Evolutionary conservation across 73 alveolate species (phyloP).

Genomic region (Blepharisma stoltei): DNA sequence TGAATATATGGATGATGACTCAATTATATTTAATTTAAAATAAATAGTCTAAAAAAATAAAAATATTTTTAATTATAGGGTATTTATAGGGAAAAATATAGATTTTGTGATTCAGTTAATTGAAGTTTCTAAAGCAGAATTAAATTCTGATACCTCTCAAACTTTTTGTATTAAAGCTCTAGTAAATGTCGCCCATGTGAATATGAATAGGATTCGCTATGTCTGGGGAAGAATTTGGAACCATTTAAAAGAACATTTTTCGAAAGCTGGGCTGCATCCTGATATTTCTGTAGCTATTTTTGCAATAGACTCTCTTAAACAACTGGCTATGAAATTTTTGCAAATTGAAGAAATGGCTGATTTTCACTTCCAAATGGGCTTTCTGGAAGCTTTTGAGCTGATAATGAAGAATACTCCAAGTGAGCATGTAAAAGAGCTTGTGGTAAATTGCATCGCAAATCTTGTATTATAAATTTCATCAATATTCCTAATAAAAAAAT

Average conservation of each 20-base stretch:
- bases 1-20: constrained; percentile 59
- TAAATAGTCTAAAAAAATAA: too few species aligned
- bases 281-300: constrained; percentile 56
- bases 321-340: constrained; percentile 72
- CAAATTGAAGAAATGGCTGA: constrained; percentile 64
- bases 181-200: constrained; percentile 85
- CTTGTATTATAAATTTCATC: too few species aligned
- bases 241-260: constrained; percentile 72
- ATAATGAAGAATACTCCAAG: constrained; percentile 47
- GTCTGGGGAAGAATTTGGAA: constrained; percentile 85
- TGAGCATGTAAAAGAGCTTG: constrained; percentile 44
- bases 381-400: constrained; percentile 75
- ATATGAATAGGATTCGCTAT: constrained; percentile 74
- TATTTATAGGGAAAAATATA: too few species aligned
- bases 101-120: constrained; percentile 77
- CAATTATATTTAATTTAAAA: too few species aligned
- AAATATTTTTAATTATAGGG: too few species aligned
- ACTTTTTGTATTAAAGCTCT: constrained; percentile 74
- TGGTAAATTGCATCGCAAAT: constrained; percentile 44
- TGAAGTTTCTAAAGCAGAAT: constrained; percentile 72
- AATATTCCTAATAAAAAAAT: too few species aligned
- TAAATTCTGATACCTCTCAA: constrained; percentile 44
- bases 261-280: constrained; percentile 70
- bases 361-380: constrained; percentile 71
- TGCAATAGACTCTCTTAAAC: constrained; percentile 77